Evolutionary conservation across 306 rosid genomes (phyloP), one percentile per base, ranked within the genome.

Genomic region (Chamaecrista fasciculata): DNA sequence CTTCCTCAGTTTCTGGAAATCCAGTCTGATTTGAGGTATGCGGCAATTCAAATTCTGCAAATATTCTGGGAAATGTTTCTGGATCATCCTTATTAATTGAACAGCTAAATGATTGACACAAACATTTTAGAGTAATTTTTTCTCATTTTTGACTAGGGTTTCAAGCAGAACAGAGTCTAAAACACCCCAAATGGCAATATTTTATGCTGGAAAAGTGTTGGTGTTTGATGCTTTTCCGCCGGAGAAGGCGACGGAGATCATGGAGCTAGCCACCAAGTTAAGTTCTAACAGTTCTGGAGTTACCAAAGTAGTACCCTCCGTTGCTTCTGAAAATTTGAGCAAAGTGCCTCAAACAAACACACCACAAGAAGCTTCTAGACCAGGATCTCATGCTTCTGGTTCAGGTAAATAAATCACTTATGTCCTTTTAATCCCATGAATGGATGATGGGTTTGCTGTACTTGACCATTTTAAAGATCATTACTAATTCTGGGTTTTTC

Each of bases 141-240:
- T n/a, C n/a, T n/a, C n/a, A 29, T 29, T 29, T 29, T 29, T 29
- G 5, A 29, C 5, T 6, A 19, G 78, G 86, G 75, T 62, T 69
- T 43, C 36, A 53, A 15, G 51, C 78, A 59, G 12, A 39, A 23
- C 46, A 18, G 65, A 59, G 44, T 50, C 72, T 37, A 72, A 43
- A 53, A 40, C 74, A 28, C 61, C 86, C 14, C 88, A 70, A 21
- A 76, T 88, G 91, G 86, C 89, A 8, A 81, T 88, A 52, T 85
- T 90, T 33, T 93, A 83, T 40, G 78, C 78, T 16, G 98, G 97
- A 10, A 81, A 85, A 68, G 75, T 94, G 59, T 34, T 94, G 28
- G 88, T 86, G 7, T 85, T 94, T 60, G 87, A 87, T 48, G 86
- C 79, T 31, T 75, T 94, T 11, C 51, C 80, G 0, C 61, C 87